Evolutionary conservation across 2,329 filamentous ascomycete species (phyloP).

Genomic region (Xylaria sp.): DNA sequence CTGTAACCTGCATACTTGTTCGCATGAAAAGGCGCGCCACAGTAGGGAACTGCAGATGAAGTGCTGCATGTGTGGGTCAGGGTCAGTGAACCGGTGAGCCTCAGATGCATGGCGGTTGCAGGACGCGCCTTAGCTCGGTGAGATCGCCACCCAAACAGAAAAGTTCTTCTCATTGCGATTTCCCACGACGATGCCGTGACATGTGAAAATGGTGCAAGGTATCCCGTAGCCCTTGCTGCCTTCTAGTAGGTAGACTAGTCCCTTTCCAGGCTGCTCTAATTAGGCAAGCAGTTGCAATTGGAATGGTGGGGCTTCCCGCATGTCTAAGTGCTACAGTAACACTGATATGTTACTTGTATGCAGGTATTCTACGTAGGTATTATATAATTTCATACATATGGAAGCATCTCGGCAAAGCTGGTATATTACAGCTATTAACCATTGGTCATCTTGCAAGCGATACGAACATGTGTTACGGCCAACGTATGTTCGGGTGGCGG

Average conservation of each 20-base stretch:
- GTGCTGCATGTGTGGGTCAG: conserved; percentile 19
- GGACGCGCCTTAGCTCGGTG: conserved; percentile 6
- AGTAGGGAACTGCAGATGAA: background rate
- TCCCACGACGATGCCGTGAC: background rate
- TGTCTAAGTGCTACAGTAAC: background rate
- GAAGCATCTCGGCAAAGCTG: background rate
- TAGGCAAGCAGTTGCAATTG: background rate
- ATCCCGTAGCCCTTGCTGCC: background rate
- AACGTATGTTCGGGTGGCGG: conserved; percentile 6
- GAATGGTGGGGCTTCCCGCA: conserved; percentile 26
- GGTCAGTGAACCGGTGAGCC: conserved; percentile 20
- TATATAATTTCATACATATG: background rate
- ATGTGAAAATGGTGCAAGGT: conserved; percentile 27
- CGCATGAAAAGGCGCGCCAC: background rate
- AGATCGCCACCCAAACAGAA: conserved; percentile 13
- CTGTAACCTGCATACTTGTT: background rate
- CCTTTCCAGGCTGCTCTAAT: background rate
- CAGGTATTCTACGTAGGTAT: background rate
- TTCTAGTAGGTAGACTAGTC: conserved; percentile 2
- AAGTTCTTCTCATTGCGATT: background rate
- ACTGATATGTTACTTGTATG: background rate
- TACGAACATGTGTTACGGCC: background rate
- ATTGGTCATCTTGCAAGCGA: background rate
- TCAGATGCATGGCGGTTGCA: conserved; percentile 16
- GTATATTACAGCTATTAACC: background rate